These are phyloP conservation scores for Pinus taeda DNA, from an alignment of 75 land plant genomes.

Conservation along the genomic window DNA sequence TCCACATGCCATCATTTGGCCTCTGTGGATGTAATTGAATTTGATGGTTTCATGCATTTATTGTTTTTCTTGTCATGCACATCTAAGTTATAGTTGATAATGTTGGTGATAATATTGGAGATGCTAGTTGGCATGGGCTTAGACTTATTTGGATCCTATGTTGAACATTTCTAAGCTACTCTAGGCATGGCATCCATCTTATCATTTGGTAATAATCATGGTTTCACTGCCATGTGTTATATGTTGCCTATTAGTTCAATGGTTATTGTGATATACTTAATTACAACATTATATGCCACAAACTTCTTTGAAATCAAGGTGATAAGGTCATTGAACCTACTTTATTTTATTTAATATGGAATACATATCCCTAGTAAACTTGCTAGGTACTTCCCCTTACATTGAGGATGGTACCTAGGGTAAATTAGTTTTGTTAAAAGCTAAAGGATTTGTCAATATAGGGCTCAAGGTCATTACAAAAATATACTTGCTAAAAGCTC, in stretches of 20 bases:
- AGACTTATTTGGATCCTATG: conserved; percentile 60
- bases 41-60: no score
- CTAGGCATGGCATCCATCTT: conserved; percentile 60
- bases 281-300: conserved; percentile 56
- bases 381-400: no score
- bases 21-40: no score
- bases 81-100: conserved; percentile 22
- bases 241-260: conserved; percentile 48
- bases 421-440: no score
- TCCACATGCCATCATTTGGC: no score
- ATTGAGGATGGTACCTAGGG: no score
- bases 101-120: conserved; percentile 67
- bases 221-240: conserved; percentile 50
- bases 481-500: no score
- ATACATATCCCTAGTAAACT: no score
- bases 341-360: neutral
- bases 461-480: no score
- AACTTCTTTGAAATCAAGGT: conserved; percentile 40
- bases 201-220: conserved; percentile 40
- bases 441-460: no score
- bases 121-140: conserved; percentile 68
- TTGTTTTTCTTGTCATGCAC: neutral
- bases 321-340: conserved; percentile 46
- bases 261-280: conserved; percentile 47
- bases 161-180: conserved; percentile 52